Evolutionary conservation across 1,139 yeast species (phyloP), one percentile per base, ranked within the genome.

Genomic region (Pichia sp.): DNA sequence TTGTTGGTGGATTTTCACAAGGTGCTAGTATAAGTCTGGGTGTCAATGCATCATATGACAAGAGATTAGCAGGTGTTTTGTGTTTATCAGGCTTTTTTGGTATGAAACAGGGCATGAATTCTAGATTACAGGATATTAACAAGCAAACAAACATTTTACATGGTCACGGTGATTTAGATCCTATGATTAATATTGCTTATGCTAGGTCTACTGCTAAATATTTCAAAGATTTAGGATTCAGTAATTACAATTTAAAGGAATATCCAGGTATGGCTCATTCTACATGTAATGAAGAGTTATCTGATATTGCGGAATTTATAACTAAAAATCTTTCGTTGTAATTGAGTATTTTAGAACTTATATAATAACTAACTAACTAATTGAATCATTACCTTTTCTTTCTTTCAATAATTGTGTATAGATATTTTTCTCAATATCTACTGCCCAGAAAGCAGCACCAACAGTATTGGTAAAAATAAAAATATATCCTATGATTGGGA

Each of bases 1-100:
- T 92, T 18, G 71, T 92, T 53, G 97, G 97, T 35, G 98, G 98
- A 1, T 92, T 92, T 63, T 83, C 95, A 7, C 98, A 92, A 67
- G 98, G 98, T 51, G 95, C 89, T 44, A 92, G 95, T 1, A 57
- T 90, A 10, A 69, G 95, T 1, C 69, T 86, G 51, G 90, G 89
- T 2, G 63, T 75, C 9, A 67, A 75, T 7, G 67, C 72, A 1
- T 61, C 68, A 1, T 65, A 76, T 40, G 81, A 83, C 30, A 63
- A 69, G 48, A 84, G 83, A 58, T 69, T 90, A 29, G 98, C 87
- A 11, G 98, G 96, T 2, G 81, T 84, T 0, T 69, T 90, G 42
- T 81, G 94, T 2, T 69, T 90, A 44, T 85, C 96, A 1, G 97
- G 96, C 1, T 89, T 87, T 58, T 69, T 80, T 52, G 83, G 92